A percentile compares a stretch with the other conserved stretches of the same genome.
These are phyloP conservation scores for Fusarium neocosmosporiellum DNA, from an alignment of 2,329 filamentous ascomycete genomes.

Conservation along the genomic window DNA sequence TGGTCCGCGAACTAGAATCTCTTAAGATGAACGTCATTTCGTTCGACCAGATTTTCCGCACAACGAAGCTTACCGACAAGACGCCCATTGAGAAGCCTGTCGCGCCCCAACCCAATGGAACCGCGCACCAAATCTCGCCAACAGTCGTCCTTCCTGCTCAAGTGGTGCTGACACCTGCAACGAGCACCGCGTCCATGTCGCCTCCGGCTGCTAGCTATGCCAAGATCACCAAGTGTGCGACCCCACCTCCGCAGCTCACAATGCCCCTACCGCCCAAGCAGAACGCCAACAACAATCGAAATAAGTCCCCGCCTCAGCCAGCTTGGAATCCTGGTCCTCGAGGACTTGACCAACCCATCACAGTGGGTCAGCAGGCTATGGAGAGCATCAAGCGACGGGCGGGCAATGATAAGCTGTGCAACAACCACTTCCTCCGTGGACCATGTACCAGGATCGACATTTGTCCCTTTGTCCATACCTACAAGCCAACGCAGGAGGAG, in stretches of 20 bases:
- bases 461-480: conserved; percentile 68
- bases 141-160: conserved; percentile 19
- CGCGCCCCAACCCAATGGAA: neutral
- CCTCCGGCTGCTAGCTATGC: conserved; percentile 46
- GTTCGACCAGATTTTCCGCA: conserved; percentile 64
- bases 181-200: conserved; percentile 40
- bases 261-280: conserved; percentile 53
- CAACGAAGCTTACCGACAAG: conserved; percentile 61
- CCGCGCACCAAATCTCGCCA: conserved; percentile 18
- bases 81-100: conserved; percentile 1
- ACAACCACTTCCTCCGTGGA: conserved; percentile 70
- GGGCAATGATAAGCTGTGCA: conserved; percentile 68
- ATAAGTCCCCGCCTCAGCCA: conserved; percentile 39
- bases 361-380: conserved; percentile 58
- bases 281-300: conserved; percentile 36
- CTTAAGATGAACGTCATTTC: conserved; percentile 60
- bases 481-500: conserved; percentile 65
- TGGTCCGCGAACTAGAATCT: conserved; percentile 60
- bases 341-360: conserved; percentile 65
- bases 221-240: conserved; percentile 54
- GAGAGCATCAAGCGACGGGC: conserved; percentile 68
- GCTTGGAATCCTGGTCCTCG: conserved; percentile 66
- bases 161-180: conserved; percentile 38
- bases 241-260: conserved; percentile 53
- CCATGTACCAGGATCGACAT: conserved; percentile 65